Evolutionary conservation across 306 rosid genomes (phyloP).

Genomic region (Inga laurina): DNA sequence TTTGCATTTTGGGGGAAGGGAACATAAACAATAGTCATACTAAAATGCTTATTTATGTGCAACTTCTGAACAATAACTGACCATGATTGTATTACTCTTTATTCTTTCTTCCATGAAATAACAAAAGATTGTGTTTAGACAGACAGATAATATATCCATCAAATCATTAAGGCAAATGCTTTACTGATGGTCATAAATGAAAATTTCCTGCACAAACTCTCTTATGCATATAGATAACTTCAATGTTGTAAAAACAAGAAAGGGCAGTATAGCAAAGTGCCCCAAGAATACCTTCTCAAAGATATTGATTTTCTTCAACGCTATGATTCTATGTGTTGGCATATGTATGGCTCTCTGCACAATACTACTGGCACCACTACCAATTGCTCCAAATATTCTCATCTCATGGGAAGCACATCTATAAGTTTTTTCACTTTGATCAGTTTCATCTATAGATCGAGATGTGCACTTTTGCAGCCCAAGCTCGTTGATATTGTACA

Average conservation of each 20-base stretch:
- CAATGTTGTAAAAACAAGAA: background rate
- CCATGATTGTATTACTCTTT: slow-evolving; percentile 8
- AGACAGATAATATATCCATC: background rate
- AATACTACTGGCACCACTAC: slow-evolving; percentile 95
- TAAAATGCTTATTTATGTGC: slow-evolving; percentile 2
- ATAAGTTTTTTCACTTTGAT: slow-evolving; percentile 66
- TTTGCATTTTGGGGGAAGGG: background rate
- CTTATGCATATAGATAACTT: slow-evolving; percentile 12
- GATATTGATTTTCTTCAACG: slow-evolving; percentile 89
- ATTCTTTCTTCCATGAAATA: background rate
- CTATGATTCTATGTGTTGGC: slow-evolving; percentile 81
- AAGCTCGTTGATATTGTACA: slow-evolving; percentile 86
- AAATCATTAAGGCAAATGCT: background rate
- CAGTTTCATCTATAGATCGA: slow-evolving; percentile 45
- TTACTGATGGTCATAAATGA: background rate
- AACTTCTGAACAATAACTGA: slow-evolving; percentile 19
- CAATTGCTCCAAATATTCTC: slow-evolving; percentile 94
- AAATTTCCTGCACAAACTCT: background rate
- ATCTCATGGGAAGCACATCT: slow-evolving; percentile 81
- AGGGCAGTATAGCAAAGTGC: background rate
- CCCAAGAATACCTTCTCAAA: slow-evolving; percentile 75
- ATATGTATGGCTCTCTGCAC: slow-evolving; percentile 97
- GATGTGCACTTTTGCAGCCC: slow-evolving; percentile 91
- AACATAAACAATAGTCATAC: slow-evolving; percentile 8
- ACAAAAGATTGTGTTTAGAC: slow-evolving; percentile 17